Conservation (phyloP, 345 rosid species). For the Moricandia arvensis region DNA sequence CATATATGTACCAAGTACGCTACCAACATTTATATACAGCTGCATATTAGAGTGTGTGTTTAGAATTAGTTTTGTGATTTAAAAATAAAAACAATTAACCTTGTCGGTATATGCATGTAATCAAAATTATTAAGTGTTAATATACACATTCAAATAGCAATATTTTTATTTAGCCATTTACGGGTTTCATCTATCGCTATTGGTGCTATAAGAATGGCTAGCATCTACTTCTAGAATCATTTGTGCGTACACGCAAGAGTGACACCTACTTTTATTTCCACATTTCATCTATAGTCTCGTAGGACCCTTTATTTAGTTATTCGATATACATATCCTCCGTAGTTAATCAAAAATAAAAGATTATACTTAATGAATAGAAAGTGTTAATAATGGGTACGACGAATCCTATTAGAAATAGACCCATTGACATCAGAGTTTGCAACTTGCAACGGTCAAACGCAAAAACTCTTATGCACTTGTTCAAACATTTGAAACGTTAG, state of each 20-base stretch:
- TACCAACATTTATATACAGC: not conserved
- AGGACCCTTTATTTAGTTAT: constrained; percentile 11
- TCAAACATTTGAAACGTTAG: not conserved
- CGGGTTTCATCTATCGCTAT: constrained; percentile 19
- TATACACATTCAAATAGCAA: not conserved
- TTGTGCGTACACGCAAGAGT: constrained; percentile 41
- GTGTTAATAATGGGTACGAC: constrained; percentile 11
- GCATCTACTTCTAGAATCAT: constrained; percentile 30
- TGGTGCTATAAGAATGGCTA: not conserved
- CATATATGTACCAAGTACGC: constrained; percentile 5
- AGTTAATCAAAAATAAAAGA: not conserved
- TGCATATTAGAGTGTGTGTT: not conserved
- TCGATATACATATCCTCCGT: not conserved
- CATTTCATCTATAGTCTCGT: constrained; percentile 14
- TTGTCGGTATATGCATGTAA: not conserved
- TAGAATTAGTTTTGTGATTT: not conserved
- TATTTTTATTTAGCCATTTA: constrained; percentile 9
- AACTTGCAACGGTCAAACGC: not conserved
- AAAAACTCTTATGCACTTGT: not conserved
- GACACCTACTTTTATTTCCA: constrained; percentile 23
- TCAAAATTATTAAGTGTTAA: not conserved
- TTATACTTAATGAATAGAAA: too few relatives aligned
- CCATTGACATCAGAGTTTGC: not conserved
- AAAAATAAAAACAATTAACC: not conserved
- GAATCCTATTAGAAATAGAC: not conserved